phyloP scores from a whole-genome alignment of 1,284 basidiomycete genomes.

The Tylopilus microsporus region DNA sequence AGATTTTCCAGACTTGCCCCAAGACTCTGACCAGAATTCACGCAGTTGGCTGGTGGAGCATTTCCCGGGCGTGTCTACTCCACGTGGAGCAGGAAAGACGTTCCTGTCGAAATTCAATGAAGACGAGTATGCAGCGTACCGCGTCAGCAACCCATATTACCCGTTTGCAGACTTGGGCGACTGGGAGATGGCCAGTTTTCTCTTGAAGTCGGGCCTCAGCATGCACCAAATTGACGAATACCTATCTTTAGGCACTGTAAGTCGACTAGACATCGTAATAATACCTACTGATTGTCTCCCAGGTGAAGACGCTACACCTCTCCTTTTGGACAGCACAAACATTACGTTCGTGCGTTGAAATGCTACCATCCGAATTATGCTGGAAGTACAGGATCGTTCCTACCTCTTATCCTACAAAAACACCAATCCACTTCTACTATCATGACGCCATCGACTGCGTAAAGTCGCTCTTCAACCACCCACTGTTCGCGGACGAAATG shows the following conservation, averaged over 20 bases:
- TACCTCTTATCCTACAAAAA: not conserved
- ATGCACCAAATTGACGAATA: not conserved
- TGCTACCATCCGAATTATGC: not conserved
- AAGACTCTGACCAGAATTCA: too few relatives aligned
- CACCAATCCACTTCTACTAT: not conserved
- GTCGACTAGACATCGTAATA: not conserved
- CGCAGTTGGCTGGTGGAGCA: too few relatives aligned
- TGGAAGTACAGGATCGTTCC: not conserved
- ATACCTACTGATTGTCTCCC: too few relatives aligned
- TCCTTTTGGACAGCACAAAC: not conserved
- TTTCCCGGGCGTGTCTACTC: too few relatives aligned
- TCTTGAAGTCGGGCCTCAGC: not conserved
- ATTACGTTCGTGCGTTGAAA: not conserved
- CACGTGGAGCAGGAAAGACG: too few relatives aligned
- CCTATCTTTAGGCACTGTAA: not conserved
- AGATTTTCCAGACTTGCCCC: too few relatives aligned
- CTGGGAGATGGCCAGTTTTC: not conserved
- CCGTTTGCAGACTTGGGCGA: not conserved
- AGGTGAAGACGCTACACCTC: not conserved
- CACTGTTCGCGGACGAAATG: not conserved
- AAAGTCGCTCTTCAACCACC: not conserved
- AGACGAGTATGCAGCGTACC: too few relatives aligned
- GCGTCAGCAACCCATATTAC: not conserved
- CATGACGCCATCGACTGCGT: not conserved
- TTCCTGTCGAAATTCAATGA: too few relatives aligned